Evolutionary conservation across 352 stramenopile species (phyloP).

Genomic region (Phytophthora sansomeana): DNA sequence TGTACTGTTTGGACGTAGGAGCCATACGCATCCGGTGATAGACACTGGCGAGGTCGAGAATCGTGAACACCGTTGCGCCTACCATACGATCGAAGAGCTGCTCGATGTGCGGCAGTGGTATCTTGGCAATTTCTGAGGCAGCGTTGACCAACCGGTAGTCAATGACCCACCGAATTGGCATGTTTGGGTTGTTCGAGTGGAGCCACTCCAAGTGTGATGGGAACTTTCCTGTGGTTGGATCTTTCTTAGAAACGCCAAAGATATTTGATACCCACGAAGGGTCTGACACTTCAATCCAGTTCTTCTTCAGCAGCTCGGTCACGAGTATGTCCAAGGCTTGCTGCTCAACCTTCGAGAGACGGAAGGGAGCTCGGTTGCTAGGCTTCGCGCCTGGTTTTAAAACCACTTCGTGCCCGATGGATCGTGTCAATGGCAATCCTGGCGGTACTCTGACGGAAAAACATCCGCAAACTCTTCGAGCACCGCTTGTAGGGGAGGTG

Average conservation of each 20-base stretch:
- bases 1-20: neutral
- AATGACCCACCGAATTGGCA: slow-evolving; percentile 1
- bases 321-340: slow-evolving; percentile 3
- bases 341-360: neutral
- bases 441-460: neutral
- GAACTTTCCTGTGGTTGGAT: neutral
- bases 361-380: too few species aligned
- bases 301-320: slow-evolving; percentile 1
- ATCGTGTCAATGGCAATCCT: neutral
- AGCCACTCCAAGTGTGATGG: neutral
- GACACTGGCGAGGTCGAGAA: neutral
- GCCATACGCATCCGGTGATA: slow-evolving; percentile 1
- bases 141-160: neutral
- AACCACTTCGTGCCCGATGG: slow-evolving; percentile 2
- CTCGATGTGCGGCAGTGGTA: slow-evolving; percentile 20
- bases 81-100: slow-evolving; percentile 19
- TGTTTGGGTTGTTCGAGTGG: neutral
- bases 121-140: slow-evolving; percentile 13
- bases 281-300: neutral
- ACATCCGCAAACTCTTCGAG: slow-evolving; percentile 5
- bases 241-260: neutral
- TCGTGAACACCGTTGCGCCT: neutral
- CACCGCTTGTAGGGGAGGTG: neutral
- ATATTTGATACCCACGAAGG: neutral
- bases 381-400: neutral